Percentiles rank a stretch among this genome's conserved stretches.
These are phyloP conservation scores for Talaromyces ruber DNA, from an alignment of 495 filamentous ascomycete genomes.

Conservation along the genomic window DNA sequence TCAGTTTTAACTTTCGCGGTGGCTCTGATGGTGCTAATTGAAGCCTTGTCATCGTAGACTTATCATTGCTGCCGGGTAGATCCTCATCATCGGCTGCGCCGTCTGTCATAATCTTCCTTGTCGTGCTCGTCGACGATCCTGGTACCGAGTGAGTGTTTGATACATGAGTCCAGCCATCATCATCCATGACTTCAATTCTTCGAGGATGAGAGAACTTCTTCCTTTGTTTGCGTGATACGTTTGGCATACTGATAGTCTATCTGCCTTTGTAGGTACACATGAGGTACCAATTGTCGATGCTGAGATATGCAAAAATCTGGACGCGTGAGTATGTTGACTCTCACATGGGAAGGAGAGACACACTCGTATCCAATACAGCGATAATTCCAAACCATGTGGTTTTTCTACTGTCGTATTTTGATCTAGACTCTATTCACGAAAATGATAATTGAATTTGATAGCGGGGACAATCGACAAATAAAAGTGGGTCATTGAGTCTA, in stretches of 20 bases:
- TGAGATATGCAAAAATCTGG: not conserved
- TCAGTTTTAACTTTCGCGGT: slow-evolving; percentile 24
- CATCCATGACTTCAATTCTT: slow-evolving; percentile 37
- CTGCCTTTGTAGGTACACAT: not conserved
- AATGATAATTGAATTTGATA: not conserved
- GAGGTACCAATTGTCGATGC: not conserved
- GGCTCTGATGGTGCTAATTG: slow-evolving; percentile 20
- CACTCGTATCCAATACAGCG: not conserved
- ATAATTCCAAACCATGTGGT: not conserved
- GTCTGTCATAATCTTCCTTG: not conserved
- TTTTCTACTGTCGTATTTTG: not conserved
- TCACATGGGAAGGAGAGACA: not conserved
- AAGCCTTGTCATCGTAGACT: not conserved
- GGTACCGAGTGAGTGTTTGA: slow-evolving; percentile 13
- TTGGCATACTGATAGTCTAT: slow-evolving; percentile 29
- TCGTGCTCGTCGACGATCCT: slow-evolving; percentile 16
- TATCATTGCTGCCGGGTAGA: not conserved
- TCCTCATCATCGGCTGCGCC: slow-evolving; percentile 3
- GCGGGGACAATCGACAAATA: not conserved
- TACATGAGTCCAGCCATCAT: slow-evolving; percentile 51
- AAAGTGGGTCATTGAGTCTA: not conserved
- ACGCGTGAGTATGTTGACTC: not conserved
- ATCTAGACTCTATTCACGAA: not conserved
- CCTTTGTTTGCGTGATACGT: slow-evolving; percentile 35
- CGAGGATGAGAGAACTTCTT: slow-evolving; percentile 10